Evolutionary conservation across 78 protist species (phyloP), one percentile per base, ranked within the genome.

Genomic region (Emiliania huxleyi): DNA sequence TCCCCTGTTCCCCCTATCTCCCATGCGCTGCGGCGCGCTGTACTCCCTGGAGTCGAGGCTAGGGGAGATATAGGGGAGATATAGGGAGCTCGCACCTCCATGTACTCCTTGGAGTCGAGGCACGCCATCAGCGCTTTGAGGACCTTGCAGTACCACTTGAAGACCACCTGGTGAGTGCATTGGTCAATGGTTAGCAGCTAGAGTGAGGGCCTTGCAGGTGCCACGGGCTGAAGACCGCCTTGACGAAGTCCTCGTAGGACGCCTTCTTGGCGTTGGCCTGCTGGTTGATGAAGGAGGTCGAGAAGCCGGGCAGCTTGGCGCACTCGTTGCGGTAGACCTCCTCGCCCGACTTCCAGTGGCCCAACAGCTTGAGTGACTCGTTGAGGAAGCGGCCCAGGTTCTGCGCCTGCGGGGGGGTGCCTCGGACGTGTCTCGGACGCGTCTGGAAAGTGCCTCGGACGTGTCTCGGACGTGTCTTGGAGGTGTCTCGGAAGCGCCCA

Each of bases 101-200:
- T 85, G 69, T 46, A 85, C 69, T 85, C 90, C 90, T 44, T 46
- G 22, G 45, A 35, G n/a, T 48, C 71, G 46, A 85, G 90, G 40
- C 37, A 35, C 33, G 0, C 3, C 23, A 19, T 2, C 37, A 85
- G 25, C n/a, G 44, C 0, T 22, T 48, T 33, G 46, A 33, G 0
- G 26, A 85, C 0, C 71, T 48, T 46, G 71, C 18, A 0, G 48
- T 40, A 77, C 89, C 89, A 44, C 48, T 77, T 77, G 87, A 1
- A 2, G 29, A 42, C 35, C 18, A 77, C 52, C 2, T 18, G 19
- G n/a, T n/a, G n/a, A n/a, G n/a, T n/a, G n/a, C n/a, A n/a, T n/a
- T n/a, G n/a, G n/a, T n/a, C n/a, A n/a, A n/a, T n/a, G n/a, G n/a
- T n/a, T n/a, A n/a, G n/a, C n/a, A n/a, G n/a, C n/a, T n/a, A n/a